Conservation (phyloP, 1,139 yeast genomes). For the Protomyces macrosporus region DNA sequence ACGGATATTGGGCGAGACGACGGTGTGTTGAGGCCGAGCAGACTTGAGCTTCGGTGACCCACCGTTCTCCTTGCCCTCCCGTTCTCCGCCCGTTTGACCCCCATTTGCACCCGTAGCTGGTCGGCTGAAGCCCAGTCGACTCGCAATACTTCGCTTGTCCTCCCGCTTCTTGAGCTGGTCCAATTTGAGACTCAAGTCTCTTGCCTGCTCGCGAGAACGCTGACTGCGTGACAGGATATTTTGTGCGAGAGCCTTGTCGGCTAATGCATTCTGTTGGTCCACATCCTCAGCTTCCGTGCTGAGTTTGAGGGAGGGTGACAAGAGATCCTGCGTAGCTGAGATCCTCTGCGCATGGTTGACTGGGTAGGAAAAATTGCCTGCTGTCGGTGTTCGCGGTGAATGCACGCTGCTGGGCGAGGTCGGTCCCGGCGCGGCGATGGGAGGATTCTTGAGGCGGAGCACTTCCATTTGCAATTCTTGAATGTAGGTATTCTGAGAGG, state of each 20-base stretch:
- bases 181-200: slow-evolving; percentile 6
- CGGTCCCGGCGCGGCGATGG: background rate
- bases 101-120: background rate
- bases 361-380: slow-evolving; percentile 1
- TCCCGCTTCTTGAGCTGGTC: slow-evolving; percentile 15
- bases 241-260: slow-evolving; percentile 13
- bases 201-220: slow-evolving; percentile 22
- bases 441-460: background rate
- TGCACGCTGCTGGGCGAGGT: background rate
- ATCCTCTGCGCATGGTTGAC: background rate
- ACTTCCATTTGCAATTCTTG: background rate
- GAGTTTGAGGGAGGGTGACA: background rate
- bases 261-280: slow-evolving; percentile 10
- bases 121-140: background rate
- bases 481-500: background rate
- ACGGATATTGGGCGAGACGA: slow-evolving; percentile 11
- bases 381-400: background rate
- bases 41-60: background rate
- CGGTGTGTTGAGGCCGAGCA: background rate
- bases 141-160: background rate
- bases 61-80: slow-evolving; percentile 9
- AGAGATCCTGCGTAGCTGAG: background rate
- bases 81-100: background rate
- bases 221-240: slow-evolving; percentile 9
- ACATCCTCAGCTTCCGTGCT: background rate